Conservation (phyloP, 441 rosid genomes). For the Brassica hybrid region DNA sequence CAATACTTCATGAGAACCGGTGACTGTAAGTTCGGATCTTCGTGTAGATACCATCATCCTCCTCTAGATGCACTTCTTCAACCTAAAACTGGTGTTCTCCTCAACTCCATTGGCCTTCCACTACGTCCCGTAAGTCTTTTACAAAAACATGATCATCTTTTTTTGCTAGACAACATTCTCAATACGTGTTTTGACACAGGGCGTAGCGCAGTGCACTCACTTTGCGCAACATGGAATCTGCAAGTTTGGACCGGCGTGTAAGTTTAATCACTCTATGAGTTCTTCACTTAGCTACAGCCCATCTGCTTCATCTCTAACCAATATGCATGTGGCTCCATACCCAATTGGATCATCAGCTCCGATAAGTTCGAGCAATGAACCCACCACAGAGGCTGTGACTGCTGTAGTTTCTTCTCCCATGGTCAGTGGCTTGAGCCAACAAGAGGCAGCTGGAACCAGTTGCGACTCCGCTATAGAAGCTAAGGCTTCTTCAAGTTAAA, state of each 20-base stretch:
- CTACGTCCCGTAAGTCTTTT: constrained; percentile 75
- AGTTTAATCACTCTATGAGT: constrained; percentile 82
- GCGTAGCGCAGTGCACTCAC: constrained; percentile 76
- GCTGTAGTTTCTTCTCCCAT: constrained; percentile 49
- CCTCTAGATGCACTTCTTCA: constrained; percentile 56
- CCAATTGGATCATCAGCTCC: constrained; percentile 82
- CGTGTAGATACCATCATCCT: constrained; percentile 95
- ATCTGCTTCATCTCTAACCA: constrained; percentile 85
- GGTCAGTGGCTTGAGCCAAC: constrained; percentile 48
- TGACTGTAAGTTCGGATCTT: constrained; percentile 88
- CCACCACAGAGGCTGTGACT: constrained; percentile 32
- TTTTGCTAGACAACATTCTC: background rate
- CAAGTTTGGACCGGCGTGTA: constrained; percentile 90
- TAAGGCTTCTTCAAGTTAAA: constrained; percentile 51
- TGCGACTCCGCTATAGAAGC: constrained; percentile 54
- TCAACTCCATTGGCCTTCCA: constrained; percentile 83
- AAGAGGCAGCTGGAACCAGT: constrained; percentile 55
- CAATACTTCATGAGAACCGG: constrained; percentile 90
- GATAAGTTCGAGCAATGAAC: constrained; percentile 61
- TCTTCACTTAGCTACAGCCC: constrained; percentile 79
- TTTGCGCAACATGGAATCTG: constrained; percentile 78
- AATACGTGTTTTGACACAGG: constrained; percentile 51
- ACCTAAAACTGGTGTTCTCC: constrained; percentile 53
- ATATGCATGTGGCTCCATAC: constrained; percentile 88
- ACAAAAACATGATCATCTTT: background rate